phyloP scores from a whole-genome alignment of 805 yeast genomes.

The Sugiyamaella valdiviana region DNA sequence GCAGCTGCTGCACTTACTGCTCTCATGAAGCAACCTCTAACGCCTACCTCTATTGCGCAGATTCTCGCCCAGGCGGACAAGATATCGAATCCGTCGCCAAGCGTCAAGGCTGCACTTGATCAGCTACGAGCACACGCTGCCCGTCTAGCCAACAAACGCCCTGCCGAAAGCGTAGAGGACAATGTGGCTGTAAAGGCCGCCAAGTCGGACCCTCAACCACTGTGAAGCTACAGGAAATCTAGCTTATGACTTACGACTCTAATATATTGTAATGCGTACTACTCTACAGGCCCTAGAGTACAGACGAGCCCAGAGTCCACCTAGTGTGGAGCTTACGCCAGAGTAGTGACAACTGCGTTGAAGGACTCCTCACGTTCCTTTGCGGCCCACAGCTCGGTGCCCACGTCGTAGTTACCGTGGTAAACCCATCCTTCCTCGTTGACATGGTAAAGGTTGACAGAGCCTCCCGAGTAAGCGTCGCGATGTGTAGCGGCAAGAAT shows the following conservation, averaged over 20 bases:
- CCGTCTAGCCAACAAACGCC: conserved; percentile 6
- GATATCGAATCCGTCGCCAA: conserved; percentile 32
- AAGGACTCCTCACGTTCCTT: conserved; percentile 85
- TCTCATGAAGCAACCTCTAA: conserved; percentile 20
- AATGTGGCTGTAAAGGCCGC: conserved; percentile 9
- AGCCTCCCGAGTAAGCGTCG: conserved; percentile 98
- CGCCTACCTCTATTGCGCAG: conserved; percentile 30
- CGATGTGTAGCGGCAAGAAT: conserved; percentile 97
- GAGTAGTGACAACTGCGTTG: conserved; percentile 59
- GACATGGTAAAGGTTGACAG: conserved; percentile 87
- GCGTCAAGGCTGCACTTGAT: conserved; percentile 30
- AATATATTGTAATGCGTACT: conserved; percentile 1
- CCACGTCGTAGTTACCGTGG: conserved; percentile 94
- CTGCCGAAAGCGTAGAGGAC: conserved; percentile 12
- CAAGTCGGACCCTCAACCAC: neutral
- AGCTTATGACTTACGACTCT: conserved; percentile 2
- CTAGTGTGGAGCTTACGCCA: conserved; percentile 13
- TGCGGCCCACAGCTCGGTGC: conserved; percentile 83
- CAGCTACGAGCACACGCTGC: conserved; percentile 29
- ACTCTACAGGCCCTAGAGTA: neutral
- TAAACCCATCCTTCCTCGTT: conserved; percentile 91
- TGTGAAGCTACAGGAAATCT: neutral
- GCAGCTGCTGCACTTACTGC: conserved; percentile 11
- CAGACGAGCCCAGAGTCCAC: neutral
- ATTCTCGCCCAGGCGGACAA: conserved; percentile 33